phyloP scores from a whole-genome alignment of 306 rosid genomes.

The Glycine soja region DNA sequence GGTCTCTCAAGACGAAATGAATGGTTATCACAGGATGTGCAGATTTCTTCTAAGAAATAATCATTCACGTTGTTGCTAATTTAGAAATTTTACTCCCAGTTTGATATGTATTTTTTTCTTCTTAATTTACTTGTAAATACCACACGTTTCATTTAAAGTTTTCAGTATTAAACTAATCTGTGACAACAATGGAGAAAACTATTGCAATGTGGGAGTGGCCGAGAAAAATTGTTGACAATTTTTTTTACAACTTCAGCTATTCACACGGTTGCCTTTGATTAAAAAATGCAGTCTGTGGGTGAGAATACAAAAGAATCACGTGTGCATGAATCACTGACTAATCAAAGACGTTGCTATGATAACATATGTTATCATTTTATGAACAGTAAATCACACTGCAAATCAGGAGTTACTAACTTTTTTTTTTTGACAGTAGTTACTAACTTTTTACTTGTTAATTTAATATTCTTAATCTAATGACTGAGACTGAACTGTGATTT shows the following conservation, averaged over 20 bases:
- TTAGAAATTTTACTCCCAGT: neutral
- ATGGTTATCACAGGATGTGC: neutral
- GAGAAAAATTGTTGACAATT: neutral
- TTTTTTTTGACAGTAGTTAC: too few species aligned
- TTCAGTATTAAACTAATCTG: neutral
- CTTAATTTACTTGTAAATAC: neutral
- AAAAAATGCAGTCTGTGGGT: neutral
- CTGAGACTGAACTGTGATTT: neutral
- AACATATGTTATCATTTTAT: neutral
- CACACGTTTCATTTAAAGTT: neutral
- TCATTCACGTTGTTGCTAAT: neutral
- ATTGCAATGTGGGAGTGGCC: neutral
- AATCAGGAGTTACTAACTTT: neutral
- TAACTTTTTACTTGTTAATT: neutral
- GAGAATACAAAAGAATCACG: neutral
- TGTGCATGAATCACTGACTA: slow-evolving; percentile 9
- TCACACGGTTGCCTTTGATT: neutral
- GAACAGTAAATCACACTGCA: neutral
- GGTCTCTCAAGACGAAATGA: neutral
- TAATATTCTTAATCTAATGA: neutral
- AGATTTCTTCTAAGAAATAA: too few species aligned
- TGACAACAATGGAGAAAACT: neutral
- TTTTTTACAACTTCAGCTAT: neutral
- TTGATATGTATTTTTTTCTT: neutral
- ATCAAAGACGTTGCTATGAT: neutral